Evolutionary conservation across 352 stramenopile species (phyloP).

Genomic region (Phytopythium helicoides): DNA sequence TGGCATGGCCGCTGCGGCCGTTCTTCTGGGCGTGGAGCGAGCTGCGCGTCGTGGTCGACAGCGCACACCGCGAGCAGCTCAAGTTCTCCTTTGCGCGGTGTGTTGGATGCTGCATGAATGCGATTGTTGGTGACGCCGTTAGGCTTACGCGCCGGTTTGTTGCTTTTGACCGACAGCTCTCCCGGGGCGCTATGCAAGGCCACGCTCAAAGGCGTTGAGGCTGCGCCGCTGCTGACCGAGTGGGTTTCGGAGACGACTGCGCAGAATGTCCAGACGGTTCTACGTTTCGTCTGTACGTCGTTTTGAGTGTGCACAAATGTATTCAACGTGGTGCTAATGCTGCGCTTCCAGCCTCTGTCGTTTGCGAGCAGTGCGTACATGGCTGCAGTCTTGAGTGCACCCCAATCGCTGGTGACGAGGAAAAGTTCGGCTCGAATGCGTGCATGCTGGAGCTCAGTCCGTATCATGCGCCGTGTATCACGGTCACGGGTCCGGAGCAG

Average conservation of each 20-base stretch:
- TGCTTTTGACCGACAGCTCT: conserved; percentile 27
- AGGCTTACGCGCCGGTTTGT: conserved; percentile 4
- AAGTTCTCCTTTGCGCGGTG: conserved; percentile 59
- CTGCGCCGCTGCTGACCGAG: conserved; percentile 35
- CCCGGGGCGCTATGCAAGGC: conserved; percentile 54
- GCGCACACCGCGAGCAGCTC: conserved; percentile 41
- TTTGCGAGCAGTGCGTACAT: conserved; percentile 74
- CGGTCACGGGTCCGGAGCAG: conserved; percentile 46
- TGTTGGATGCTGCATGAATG: conserved; percentile 3
- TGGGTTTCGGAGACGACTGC: conserved; percentile 39
- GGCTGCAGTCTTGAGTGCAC: conserved; percentile 59
- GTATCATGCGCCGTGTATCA: conserved; percentile 79
- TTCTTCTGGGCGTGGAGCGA: conserved; percentile 84
- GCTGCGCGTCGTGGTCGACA: conserved; percentile 59
- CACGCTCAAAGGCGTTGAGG: conserved; percentile 39
- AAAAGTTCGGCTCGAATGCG: conserved; percentile 4
- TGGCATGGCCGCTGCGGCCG: conserved; percentile 51
- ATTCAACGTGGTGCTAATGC: not conserved
- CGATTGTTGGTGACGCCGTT: no score
- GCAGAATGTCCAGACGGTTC: conserved; percentile 33
- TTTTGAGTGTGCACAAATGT: not conserved
- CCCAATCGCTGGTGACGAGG: conserved; percentile 16
- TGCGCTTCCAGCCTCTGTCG: conserved; percentile 31
- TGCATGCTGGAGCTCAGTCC: conserved; percentile 71
- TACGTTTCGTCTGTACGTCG: conserved; percentile 45